Evolutionary conservation across 441 rosid species (phyloP).

Genomic region (Syzygium malaccense): DNA sequence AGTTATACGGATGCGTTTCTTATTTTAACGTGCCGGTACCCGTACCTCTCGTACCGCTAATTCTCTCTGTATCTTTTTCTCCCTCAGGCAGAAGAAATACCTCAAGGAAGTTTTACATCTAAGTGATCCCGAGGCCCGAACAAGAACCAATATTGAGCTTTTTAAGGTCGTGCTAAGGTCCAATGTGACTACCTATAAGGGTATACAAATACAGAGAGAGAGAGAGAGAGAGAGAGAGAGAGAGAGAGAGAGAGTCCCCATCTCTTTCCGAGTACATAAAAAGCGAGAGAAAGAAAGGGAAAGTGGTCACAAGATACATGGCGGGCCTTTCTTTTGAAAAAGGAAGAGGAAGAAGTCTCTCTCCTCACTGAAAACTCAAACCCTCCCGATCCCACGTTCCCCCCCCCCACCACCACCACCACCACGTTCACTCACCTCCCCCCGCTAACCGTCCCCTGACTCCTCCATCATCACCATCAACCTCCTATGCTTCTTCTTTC

Average conservation of each 20-base stretch:
- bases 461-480: slow-evolving; percentile 8
- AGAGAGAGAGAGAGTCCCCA: background rate
- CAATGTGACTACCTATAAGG: background rate
- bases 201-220: background rate
- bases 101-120: too few relatives aligned
- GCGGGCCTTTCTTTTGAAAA: slow-evolving; percentile 54
- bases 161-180: background rate
- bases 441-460: slow-evolving; percentile 31
- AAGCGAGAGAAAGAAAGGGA: background rate
- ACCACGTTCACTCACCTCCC: slow-evolving; percentile 32
- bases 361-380: slow-evolving; percentile 9
- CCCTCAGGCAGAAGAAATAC: too few relatives aligned
- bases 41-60: too few relatives aligned
- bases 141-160: too few relatives aligned
- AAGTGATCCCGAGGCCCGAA: too few relatives aligned
- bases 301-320: slow-evolving; percentile 55
- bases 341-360: background rate
- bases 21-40: too few relatives aligned
- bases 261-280: background rate
- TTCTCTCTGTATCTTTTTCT: too few relatives aligned
- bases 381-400: background rate
- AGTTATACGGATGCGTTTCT: too few relatives aligned
- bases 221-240: background rate
- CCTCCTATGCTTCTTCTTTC: background rate
- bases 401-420: slow-evolving; percentile 37